Percentiles rank a stretch among this genome's conserved stretches.
Conservation (phyloP, 768 basidiomycete species). For the Suillus alpinus region DNA sequence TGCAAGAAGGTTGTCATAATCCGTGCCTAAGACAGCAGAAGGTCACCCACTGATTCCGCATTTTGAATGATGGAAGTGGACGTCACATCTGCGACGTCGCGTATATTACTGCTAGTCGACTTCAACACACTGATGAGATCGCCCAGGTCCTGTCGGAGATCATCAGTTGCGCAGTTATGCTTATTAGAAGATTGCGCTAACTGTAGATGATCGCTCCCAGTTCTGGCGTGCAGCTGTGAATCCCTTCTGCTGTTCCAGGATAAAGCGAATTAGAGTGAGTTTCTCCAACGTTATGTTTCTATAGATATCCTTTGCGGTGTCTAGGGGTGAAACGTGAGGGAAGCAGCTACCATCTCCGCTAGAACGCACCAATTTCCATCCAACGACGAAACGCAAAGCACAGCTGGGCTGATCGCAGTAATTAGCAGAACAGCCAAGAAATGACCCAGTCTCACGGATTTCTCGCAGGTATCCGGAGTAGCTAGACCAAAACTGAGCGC, state of each 20-base stretch:
- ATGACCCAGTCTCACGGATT: constrained; percentile 51
- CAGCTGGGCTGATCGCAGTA: constrained; percentile 55
- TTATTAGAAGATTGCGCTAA: not conserved
- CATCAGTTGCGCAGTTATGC: not conserved
- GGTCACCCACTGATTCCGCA: constrained; percentile 19
- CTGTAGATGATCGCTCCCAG: constrained; percentile 24
- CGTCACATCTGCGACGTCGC: constrained; percentile 20
- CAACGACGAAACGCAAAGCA: constrained; percentile 72
- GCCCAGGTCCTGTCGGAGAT: constrained; percentile 27
- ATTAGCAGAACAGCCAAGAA: constrained; percentile 17
- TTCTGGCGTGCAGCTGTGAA: constrained; percentile 25
- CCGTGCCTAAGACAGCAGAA: not conserved
- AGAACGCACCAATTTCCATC: constrained; percentile 64
- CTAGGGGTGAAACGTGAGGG: constrained; percentile 30
- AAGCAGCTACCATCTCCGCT: not conserved
- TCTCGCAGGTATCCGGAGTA: constrained; percentile 83
- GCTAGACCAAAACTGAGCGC: constrained; percentile 82
- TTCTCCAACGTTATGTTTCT: constrained; percentile 63
- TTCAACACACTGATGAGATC: constrained; percentile 18
- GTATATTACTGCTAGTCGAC: constrained; percentile 17
- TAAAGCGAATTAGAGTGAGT: constrained; percentile 42
- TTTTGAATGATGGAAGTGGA: constrained; percentile 10
- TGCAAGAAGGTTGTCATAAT: constrained; percentile 12
- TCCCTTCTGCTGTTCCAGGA: constrained; percentile 44
- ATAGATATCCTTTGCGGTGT: constrained; percentile 65